Base-by-base conservation (phyloP, 345 rosid species). In the Sisymbrium irio region DNA sequence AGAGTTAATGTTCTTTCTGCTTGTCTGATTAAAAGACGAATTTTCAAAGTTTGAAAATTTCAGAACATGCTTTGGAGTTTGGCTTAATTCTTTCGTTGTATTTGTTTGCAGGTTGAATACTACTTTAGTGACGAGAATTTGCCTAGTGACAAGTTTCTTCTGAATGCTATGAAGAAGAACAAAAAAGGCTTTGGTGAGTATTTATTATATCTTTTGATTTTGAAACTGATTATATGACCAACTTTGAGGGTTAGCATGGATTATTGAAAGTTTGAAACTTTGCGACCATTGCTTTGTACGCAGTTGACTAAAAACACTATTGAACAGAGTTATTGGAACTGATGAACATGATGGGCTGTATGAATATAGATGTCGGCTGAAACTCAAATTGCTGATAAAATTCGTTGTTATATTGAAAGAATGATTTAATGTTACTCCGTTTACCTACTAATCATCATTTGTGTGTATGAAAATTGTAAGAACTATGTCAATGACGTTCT, bases 81-180 rank as follows among this genome's bases (percentile, higher is more conserved):
- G n/a, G n/a, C n/a, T n/a, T n/a, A n/a, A n/a, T n/a, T 46, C 12
- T 59, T 37, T 22, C 7, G 2, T 35, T 40, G 2, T 12, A 35
- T 12, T 15, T 78, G 66, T 1, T 71, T 84, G 65, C 64, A 94
- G 98, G 98, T 87, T 73, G 97, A 94, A 60, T 89, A 91, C 51
- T 94, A 94, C 69, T 94, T 94, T 70, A 87, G 98, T 59, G 96
- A 91, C 62, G 97, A 88, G 72, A 94, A 94, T 82, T 79, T 94
- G 79, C 92, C 83, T 20, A 81, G 84, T 4, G 98, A 94, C 80
- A 94, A 89, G 67, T 74, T 88, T 72, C 78, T 91, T 85, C 72
- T 85, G 67, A 77, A 73, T 79, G 78, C 84, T 69, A 84, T 91
- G 56, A 89, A 85, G 84, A 87, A 83, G 81, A 83, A 80, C 88